phyloP scores from a whole-genome alignment of 176 grass and related monocot genomes.

The Stipa capillata region DNA sequence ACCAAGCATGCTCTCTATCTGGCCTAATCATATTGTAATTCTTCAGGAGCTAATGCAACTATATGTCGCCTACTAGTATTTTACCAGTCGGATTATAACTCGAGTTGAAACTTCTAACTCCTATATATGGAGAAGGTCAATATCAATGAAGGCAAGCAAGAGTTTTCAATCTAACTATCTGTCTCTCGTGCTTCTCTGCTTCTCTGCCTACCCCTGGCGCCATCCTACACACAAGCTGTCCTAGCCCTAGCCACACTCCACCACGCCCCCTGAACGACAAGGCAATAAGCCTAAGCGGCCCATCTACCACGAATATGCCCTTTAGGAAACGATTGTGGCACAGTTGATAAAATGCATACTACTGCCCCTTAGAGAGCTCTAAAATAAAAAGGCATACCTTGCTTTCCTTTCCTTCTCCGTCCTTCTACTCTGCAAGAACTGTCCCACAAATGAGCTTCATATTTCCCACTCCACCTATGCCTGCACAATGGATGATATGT shows the following conservation, averaged over 20 bases:
- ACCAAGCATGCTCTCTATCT: too few relatives aligned
- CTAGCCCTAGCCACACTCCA: not conserved
- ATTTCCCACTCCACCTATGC: constrained; percentile 97
- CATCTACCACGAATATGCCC: not conserved
- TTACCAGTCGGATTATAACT: too few relatives aligned
- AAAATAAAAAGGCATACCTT: constrained; percentile 42
- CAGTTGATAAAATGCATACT: not conserved
- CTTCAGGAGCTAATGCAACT: not conserved
- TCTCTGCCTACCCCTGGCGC: not conserved
- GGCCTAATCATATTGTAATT: not conserved
- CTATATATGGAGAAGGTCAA: not conserved
- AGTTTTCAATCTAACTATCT: not conserved
- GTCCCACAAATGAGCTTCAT: constrained; percentile 94
- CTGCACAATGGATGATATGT: constrained; percentile 39
- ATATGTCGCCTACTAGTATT: not conserved
- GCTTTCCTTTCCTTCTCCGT: constrained; percentile 84
- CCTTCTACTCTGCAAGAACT: constrained; percentile 87
- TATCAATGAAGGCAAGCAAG: not conserved
- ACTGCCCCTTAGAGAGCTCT: not conserved
- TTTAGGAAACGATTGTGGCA: not conserved
- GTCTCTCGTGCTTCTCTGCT: not conserved
- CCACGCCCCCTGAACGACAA: not conserved
- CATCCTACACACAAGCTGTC: not conserved
- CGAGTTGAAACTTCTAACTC: too few relatives aligned
- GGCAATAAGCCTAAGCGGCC: not conserved